Evolutionary conservation across 192 early-diverging fungal genomes (phyloP).

Genomic region (Entrophospora sp.): DNA sequence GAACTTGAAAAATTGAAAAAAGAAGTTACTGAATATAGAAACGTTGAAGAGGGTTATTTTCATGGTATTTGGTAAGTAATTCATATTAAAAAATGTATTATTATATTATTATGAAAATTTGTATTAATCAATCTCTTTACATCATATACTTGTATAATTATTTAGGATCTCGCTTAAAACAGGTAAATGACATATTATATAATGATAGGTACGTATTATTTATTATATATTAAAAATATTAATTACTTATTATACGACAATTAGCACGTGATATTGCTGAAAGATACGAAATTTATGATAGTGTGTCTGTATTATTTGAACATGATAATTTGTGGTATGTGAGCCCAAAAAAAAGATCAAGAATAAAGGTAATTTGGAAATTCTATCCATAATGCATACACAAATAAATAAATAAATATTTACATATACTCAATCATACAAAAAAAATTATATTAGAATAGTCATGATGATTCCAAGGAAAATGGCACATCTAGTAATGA

Average conservation of each 20-base stretch:
- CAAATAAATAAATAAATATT: no score
- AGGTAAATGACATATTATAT: neutral
- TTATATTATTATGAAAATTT: neutral
- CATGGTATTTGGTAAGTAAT: constrained; percentile 23
- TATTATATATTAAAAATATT: neutral
- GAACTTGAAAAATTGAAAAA: constrained; percentile 18
- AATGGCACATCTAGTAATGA: no score
- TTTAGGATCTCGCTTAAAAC: constrained; percentile 12
- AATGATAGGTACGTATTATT: neutral
- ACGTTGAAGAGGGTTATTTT: constrained; percentile 19
- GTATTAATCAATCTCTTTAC: neutral
- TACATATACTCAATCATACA: no score
- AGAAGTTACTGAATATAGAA: constrained; percentile 4
- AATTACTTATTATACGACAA: neutral
- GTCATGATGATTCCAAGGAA: no score
- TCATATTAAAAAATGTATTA: neutral
- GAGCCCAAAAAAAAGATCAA: no score
- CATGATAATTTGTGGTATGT: no score
- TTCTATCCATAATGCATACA: no score
- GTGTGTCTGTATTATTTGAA: no score
- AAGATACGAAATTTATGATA: no score
- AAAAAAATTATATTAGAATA: no score
- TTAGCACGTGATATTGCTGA: no score
- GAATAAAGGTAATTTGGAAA: no score
- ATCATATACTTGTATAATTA: neutral